Conservation (phyloP, 441 rosid genomes). For the Erysimum cheiri region DNA sequence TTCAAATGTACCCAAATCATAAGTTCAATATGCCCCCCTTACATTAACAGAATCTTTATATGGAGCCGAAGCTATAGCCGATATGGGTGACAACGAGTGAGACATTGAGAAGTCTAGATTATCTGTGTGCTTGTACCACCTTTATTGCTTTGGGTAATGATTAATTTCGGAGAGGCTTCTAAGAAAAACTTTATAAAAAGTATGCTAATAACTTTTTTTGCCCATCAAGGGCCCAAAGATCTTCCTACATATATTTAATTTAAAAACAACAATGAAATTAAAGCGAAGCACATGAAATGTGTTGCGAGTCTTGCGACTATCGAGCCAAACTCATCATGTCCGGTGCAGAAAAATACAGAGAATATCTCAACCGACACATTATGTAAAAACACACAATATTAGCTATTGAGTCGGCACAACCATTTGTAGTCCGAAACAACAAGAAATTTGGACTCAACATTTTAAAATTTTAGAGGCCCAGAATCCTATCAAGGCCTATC, state of each 20-base stretch:
- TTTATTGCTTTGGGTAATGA: background rate
- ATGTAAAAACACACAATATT: background rate
- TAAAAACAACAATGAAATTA: background rate
- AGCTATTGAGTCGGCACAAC: constrained; percentile 20
- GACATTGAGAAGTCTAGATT: background rate
- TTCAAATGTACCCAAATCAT: no score
- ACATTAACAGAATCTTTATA: background rate
- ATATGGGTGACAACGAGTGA: background rate
- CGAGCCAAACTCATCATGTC: constrained; percentile 7
- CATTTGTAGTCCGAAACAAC: background rate
- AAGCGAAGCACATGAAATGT: constrained; percentile 5
- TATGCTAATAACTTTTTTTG: background rate
- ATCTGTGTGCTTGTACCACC: background rate
- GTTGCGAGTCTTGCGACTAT: constrained; percentile 20
- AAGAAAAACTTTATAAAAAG: background rate
- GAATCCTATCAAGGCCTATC: background rate
- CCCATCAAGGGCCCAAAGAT: background rate
- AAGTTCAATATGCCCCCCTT: no score
- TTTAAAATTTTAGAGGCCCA: background rate
- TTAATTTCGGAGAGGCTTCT: background rate
- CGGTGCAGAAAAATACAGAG: background rate
- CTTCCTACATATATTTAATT: background rate
- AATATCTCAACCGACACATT: constrained; percentile 14
- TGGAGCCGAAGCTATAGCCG: background rate
- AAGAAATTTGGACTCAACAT: background rate